Percentiles rank a stretch among this genome's conserved stretches.
Conservation (phyloP, 805 yeast species). For the Sugiyamaella valdiviana region DNA sequence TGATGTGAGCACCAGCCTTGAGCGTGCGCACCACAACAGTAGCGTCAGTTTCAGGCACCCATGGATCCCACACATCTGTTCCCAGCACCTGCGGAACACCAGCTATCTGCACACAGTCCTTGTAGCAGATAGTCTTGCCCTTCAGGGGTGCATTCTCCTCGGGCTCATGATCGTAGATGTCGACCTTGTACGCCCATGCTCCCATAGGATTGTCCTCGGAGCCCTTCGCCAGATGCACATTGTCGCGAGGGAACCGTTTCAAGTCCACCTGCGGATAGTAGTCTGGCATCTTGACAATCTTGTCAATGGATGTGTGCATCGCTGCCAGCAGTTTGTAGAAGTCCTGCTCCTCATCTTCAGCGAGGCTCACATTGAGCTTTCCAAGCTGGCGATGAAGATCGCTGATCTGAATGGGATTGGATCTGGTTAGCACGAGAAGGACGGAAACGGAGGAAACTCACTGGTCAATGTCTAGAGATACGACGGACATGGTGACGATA, state of each 20-base stretch:
- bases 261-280: constrained; percentile 29
- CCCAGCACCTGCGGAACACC: constrained; percentile 35
- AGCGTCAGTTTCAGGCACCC: constrained; percentile 35
- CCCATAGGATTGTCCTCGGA: constrained; percentile 27
- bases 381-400: constrained; percentile 5
- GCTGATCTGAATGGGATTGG: constrained; percentile 4
- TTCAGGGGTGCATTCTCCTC: constrained; percentile 20
- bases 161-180: constrained; percentile 27
- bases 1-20: constrained; percentile 33
- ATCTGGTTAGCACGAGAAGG: neutral
- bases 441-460: no score
- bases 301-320: constrained; percentile 6
- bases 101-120: constrained; percentile 34
- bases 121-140: constrained; percentile 31
- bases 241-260: constrained; percentile 31
- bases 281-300: constrained; percentile 19
- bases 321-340: constrained; percentile 9
- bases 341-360: constrained; percentile 7
- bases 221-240: constrained; percentile 24
- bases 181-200: constrained; percentile 33
- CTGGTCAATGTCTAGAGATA: constrained; percentile 9
- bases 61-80: constrained; percentile 32
- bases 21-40: constrained; percentile 34
- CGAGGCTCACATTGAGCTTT: constrained; percentile 5
- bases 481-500: constrained; percentile 7